Base-by-base conservation (phyloP, 2,329 filamentous ascomycete genomes). In the Fusarium falciforme region DNA sequence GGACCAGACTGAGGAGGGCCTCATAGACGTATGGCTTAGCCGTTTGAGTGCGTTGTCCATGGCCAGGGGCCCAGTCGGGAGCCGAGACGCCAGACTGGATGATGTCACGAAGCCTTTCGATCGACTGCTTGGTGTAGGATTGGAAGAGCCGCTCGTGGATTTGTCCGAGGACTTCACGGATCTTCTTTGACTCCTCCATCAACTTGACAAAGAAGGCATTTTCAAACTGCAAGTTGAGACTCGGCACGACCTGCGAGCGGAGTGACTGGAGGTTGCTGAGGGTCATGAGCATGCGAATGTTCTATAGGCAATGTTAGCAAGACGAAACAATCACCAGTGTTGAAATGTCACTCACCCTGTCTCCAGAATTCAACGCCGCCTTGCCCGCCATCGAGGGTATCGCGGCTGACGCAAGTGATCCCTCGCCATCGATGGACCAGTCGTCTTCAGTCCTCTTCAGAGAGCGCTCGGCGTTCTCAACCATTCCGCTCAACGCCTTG, bases 121-220 rank as follows among this genome's bases (percentile, higher is more conserved):
- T 90, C 3, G 92, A 91, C 1, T 95, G 94, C 27, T 91, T 91
- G 16, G 94, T 97, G 84, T 98, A 99, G 3, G 95, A 94, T 78
- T 95, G 91, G 88, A 99, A 99, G 38, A 99, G 91, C 7, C 94
- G 92, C 14, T 92, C 89, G 79, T 98, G 95, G 73, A 99, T 98
- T 81, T 98, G 95, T 17, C 90, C 89, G 14, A 98, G 91, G 5
- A 97, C 94, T 79, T 98, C 95, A 64, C 93, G 92, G 79, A 99
- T 96, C 1, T 94, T 96, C 82, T 96, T 96, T 65, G 92, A 93
- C 83, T 99, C 96, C 72, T 98, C 96, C 2, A 95, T 97, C 68
- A 99, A 89, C 80, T 97, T 97, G 72, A 98, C 94, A 2, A 94
- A 95, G 83, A 99, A 99, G 64, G 94, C 91, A 59, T 94, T 95